Evolutionary conservation across 331 rosid species (phyloP).

Genomic region (Ulmus americana): DNA sequence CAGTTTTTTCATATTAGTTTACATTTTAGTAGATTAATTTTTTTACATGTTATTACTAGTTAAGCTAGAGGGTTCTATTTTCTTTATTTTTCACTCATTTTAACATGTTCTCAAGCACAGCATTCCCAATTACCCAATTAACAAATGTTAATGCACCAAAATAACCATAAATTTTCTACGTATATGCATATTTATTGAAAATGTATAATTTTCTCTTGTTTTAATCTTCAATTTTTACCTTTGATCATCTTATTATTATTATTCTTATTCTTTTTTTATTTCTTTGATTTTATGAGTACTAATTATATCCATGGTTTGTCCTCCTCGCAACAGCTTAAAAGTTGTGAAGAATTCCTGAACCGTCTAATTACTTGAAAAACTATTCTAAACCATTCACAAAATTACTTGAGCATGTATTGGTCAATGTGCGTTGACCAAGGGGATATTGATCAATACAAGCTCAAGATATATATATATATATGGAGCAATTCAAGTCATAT

Average conservation of each 20-base stretch:
- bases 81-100: too few species aligned
- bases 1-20: too few species aligned
- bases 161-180: background rate
- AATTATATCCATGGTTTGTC: background rate
- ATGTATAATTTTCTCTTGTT: background rate
- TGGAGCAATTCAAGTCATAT: background rate
- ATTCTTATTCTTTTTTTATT: background rate
- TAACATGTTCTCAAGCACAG: background rate
- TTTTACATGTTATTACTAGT: too few species aligned
- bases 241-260: background rate
- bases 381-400: background rate
- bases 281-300: background rate
- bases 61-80: too few species aligned
- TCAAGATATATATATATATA: conserved; percentile 1
- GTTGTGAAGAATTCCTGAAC: background rate
- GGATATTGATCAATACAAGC: conserved; percentile 37
- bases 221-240: too few species aligned
- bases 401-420: conserved; percentile 26
- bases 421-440: conserved; percentile 35
- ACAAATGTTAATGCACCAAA: background rate
- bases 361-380: background rate
- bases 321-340: background rate
- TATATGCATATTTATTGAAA: background rate
- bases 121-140: background rate
- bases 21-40: too few species aligned